These are phyloP conservation scores for Gautieria morchelliformis DNA, from an alignment of 768 basidiomycete species.

Conservation along the genomic window DNA sequence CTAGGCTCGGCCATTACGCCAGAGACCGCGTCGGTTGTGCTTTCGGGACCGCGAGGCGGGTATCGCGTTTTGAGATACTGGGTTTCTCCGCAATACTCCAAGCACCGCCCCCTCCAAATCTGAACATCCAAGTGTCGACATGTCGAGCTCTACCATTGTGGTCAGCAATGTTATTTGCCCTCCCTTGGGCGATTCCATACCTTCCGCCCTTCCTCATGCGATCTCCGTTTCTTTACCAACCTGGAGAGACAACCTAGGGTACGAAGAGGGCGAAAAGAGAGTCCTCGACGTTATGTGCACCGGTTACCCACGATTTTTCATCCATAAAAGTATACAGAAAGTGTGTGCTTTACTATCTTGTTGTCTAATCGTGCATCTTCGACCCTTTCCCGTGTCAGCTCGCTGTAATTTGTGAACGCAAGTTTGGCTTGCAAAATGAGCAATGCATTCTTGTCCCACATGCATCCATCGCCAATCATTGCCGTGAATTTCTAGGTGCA, in stretches of 20 bases:
- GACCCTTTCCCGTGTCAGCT: slow-evolving; percentile 21
- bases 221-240: slow-evolving; percentile 40
- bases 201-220: slow-evolving; percentile 32
- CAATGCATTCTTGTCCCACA: slow-evolving; percentile 33
- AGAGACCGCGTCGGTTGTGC: too few species aligned
- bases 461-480: slow-evolving; percentile 26
- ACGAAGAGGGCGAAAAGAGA: slow-evolving; percentile 34
- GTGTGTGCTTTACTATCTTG: slow-evolving; percentile 15
- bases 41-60: too few species aligned
- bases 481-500: slow-evolving; percentile 24
- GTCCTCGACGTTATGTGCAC: slow-evolving; percentile 35
- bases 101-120: too few species aligned
- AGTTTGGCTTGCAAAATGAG: slow-evolving; percentile 32
- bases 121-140: background rate
- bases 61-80: too few species aligned
- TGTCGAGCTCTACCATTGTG: background rate
- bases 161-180: slow-evolving; percentile 1
- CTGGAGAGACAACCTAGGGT: slow-evolving; percentile 39
- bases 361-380: background rate
- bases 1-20: too few species aligned
- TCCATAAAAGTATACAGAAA: slow-evolving; percentile 36
- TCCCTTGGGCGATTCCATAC: slow-evolving; percentile 15
- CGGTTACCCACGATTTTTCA: slow-evolving; percentile 44
- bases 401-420: slow-evolving; percentile 25
- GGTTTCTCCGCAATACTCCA: too few species aligned